Base-by-base conservation (phyloP, 176 grass and related monocot genomes). In the Cenchrus purpureus region DNA sequence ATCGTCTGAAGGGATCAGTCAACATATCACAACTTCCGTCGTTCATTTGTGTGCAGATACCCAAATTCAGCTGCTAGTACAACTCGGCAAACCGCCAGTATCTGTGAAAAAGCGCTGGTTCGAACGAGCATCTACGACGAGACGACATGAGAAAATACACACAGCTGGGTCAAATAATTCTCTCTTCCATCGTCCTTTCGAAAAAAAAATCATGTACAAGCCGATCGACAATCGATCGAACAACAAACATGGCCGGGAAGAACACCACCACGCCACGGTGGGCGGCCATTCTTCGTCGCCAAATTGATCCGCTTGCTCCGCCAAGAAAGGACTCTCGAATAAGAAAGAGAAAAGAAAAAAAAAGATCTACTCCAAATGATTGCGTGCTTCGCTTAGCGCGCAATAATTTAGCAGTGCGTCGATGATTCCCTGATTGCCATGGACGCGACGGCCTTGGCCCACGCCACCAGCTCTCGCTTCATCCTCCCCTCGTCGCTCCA, bases 371-470 rank as follows among this genome's bases (percentile, higher is more conserved):
- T 40, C 37, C 37, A 40, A 40, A 40, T 40, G 2, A 40, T 40
- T 4, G 37, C 37, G 37, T 40, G 37, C 1, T 40, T 40, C 25
- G 56, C 19, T 16, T 6, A 17, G 5, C 37, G 3, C 37, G 37
- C 17, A 58, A 57, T 57, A n/a, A 22, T 10, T 60, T 19, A 68
- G 34, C 34, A 17, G 1, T 19, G 37, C 66, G 44, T 43, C 2
- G 66, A 44, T 10, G 66, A 44, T 10, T 44, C 40, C 66, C 17
- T 45, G 8, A 44, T 10, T 8, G 42, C 66, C 66, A 44, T 10
- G 66, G 37, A 68, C 66, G 66, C 66, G 37, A 68, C 66, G 40
- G 66, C 66, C 66, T 43, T 68, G 37, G 66, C 66, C 66, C 66
- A 68, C 34, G 37, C 34, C 34, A 44, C 29, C 6, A 68, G 66